Conservation (phyloP, 257 asterid genomes). For the Solanum piurae region DNA sequence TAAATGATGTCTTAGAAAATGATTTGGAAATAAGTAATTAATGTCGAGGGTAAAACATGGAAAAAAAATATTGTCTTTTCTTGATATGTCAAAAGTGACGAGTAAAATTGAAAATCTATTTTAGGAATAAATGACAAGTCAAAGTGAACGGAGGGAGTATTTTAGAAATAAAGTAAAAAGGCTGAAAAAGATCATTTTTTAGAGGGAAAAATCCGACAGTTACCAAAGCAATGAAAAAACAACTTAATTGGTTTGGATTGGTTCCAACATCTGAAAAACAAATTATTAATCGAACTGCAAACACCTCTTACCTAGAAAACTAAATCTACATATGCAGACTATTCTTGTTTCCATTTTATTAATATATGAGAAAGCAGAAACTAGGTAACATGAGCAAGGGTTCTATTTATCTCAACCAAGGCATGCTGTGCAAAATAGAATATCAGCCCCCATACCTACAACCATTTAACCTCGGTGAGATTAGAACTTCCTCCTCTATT, state of each 20-base stretch:
- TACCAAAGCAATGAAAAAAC: not conserved
- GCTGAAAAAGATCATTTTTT: not conserved
- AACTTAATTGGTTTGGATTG: not conserved
- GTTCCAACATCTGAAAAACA: not conserved
- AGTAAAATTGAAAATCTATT: not conserved
- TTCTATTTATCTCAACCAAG: not conserved
- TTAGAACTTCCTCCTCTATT: not conserved
- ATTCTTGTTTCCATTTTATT: not conserved
- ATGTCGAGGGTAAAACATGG: not conserved
- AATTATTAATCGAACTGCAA: not conserved
- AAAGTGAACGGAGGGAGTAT: not conserved
- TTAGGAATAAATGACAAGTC: not conserved
- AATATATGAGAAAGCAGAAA: not conserved
- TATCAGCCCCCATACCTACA: not conserved
- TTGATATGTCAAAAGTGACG: not conserved
- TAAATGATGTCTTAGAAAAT: not conserved
- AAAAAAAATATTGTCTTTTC: not conserved
- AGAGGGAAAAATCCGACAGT: not conserved
- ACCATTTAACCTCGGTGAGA: not conserved
- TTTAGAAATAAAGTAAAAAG: not conserved
- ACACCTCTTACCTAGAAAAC: not conserved
- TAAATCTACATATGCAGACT: not conserved
- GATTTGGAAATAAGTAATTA: not conserved
- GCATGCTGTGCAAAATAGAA: not conserved
- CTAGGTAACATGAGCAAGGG: not conserved